Percentiles rank a stretch among this genome's conserved stretches.
These are phyloP conservation scores for Botryosphaeria dothidea DNA, from an alignment of 2,329 filamentous ascomycete genomes.

Conservation along the genomic window DNA sequence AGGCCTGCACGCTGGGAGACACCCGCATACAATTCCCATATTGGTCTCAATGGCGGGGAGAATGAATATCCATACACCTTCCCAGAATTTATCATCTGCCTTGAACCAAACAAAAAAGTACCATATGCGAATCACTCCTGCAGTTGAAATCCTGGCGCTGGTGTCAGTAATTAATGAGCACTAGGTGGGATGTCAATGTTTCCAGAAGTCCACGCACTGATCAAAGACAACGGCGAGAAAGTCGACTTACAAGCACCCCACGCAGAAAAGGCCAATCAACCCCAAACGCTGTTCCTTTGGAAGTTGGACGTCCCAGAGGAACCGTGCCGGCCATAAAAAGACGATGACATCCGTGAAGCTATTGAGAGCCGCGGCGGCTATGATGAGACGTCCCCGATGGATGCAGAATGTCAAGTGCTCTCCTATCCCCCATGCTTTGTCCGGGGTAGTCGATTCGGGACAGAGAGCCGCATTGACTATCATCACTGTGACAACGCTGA, in stretches of 20 bases:
- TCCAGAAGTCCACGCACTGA: too few relatives aligned
- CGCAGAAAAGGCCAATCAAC: conserved; percentile 32
- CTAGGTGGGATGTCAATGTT: too few relatives aligned
- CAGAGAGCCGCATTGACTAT: conserved; percentile 29
- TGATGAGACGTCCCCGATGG: conserved; percentile 26
- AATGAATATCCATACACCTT: conserved; percentile 29
- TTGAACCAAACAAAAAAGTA: conserved; percentile 30
- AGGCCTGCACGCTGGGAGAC: conserved; percentile 34
- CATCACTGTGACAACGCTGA: conserved; percentile 27
- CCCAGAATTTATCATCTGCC: conserved; percentile 31
- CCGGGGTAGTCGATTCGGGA: conserved; percentile 31
- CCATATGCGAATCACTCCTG: conserved; percentile 31
- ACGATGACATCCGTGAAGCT: conserved; percentile 35
- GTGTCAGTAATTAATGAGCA: background rate
- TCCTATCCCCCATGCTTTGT: conserved; percentile 29
- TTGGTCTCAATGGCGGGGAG: conserved; percentile 32
- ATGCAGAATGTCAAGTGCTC: conserved; percentile 33
- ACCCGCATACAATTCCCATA: conserved; percentile 33
- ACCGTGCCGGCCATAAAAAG: conserved; percentile 33
- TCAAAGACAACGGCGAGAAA: conserved; percentile 21
- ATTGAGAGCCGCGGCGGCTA: conserved; percentile 30
- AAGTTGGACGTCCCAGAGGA: conserved; percentile 29
- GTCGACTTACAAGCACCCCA: conserved; percentile 27
- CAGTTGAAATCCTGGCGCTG: conserved; percentile 28
- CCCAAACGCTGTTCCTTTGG: conserved; percentile 31